Conservation (phyloP, 257 asterid species). For the Nicotiana otophora region DNA sequence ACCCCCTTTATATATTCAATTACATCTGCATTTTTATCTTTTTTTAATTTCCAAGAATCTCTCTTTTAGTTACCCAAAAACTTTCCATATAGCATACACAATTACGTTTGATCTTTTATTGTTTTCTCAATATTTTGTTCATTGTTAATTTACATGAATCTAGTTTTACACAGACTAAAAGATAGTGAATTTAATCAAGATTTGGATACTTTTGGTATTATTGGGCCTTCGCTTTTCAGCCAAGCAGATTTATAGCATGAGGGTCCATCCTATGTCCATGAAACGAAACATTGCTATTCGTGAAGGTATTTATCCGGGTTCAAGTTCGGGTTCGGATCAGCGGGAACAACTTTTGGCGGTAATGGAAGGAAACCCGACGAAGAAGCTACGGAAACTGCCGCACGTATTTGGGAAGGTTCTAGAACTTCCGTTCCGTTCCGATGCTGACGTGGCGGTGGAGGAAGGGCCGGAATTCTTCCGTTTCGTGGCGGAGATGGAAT, state of each 20-base stretch:
- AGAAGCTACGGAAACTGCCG: slow-evolving; percentile 58
- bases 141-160: neutral
- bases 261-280: slow-evolving; percentile 22
- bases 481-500: slow-evolving; percentile 31
- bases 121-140: neutral
- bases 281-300: slow-evolving; percentile 18
- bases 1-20: neutral
- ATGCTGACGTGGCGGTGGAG: slow-evolving; percentile 56
- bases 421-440: slow-evolving; percentile 58
- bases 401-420: slow-evolving; percentile 65
- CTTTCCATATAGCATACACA: neutral
- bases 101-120: neutral
- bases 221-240: neutral
- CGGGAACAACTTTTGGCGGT: neutral
- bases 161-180: neutral
- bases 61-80: neutral
- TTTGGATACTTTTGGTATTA: slow-evolving; percentile 23
- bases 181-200: slow-evolving; percentile 21
- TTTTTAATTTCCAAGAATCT: neutral
- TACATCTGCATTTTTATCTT: neutral
- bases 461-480: slow-evolving; percentile 48
- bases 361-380: slow-evolving; percentile 28
- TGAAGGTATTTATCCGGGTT: slow-evolving; percentile 9
- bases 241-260: slow-evolving; percentile 19
- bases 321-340: neutral